A percentile compares a stretch with the other conserved stretches of the same genome.
phyloP scores from a whole-genome alignment of 140 eudicot species.

The Oenanthe javanica region DNA sequence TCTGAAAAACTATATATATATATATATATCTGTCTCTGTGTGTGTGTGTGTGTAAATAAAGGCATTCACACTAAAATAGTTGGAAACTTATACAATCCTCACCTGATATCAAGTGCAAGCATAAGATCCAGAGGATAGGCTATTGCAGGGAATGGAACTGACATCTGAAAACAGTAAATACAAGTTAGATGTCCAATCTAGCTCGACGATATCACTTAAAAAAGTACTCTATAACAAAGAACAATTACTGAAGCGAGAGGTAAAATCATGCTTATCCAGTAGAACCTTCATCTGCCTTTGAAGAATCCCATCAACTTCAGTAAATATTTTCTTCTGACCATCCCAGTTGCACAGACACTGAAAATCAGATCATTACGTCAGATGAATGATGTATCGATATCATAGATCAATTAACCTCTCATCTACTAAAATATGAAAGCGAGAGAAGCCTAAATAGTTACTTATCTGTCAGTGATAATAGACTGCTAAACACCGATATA shows the following conservation, averaged over 20 bases:
- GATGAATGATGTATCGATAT: no score
- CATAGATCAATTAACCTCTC: no score
- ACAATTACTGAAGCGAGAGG: not conserved
- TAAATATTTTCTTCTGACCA: constrained; percentile 70
- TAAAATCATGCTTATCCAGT: no score
- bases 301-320: constrained; percentile 81
- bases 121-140: constrained; percentile 98
- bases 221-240: not conserved
- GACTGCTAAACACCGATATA: not conserved
- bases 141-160: constrained; percentile 89
- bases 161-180: constrained; percentile 43
- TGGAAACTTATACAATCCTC: not conserved
- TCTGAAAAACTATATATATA: no score
- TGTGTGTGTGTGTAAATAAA: no score
- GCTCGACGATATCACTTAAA: not conserved
- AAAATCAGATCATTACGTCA: not conserved
- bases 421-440: not conserved
- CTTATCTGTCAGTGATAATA: not conserved
- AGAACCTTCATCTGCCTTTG: constrained; percentile 73
- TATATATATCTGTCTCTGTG: no score
- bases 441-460: not conserved
- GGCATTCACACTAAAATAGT: not conserved
- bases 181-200: constrained; percentile 1
- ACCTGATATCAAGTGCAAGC: constrained; percentile 97
- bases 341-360: constrained; percentile 98